Evolutionary conservation across 2,329 filamentous ascomycete genomes (phyloP).

Genomic region (Beauveria sp.): DNA sequence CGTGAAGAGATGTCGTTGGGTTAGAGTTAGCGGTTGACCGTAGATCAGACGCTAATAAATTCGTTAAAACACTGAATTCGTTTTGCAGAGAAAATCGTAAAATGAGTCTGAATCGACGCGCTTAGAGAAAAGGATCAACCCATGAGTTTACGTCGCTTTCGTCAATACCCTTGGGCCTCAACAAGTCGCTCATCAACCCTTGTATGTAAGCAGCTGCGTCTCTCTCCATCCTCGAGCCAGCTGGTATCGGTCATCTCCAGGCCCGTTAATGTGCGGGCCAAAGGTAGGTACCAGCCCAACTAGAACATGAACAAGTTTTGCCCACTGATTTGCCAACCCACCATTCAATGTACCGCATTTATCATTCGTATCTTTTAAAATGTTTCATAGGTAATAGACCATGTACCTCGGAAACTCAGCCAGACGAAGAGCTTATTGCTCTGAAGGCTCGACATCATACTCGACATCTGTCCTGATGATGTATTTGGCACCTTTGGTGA

Average conservation of each 20-base stretch:
- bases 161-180: neutral
- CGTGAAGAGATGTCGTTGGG: no score
- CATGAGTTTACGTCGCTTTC: neutral
- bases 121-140: neutral
- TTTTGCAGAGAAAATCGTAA: no score
- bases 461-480: slow-evolving; percentile 65
- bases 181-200: neutral
- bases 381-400: neutral
- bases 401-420: neutral
- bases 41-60: neutral
- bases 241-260: no score
- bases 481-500: slow-evolving; percentile 58
- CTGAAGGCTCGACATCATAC: slow-evolving; percentile 49
- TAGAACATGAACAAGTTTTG: no score
- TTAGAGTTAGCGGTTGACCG: no score
- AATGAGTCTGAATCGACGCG: neutral
- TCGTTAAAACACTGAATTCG: neutral
- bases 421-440: neutral
- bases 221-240: neutral
- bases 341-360: neutral
- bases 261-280: no score
- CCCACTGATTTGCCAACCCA: no score
- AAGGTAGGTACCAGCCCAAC: neutral
- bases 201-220: neutral
- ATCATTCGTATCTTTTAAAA: neutral